Evolutionary conservation across 768 basidiomycete genomes (phyloP), one percentile per base, ranked within the genome.

Genomic region (Pulveroboletus sp.): DNA sequence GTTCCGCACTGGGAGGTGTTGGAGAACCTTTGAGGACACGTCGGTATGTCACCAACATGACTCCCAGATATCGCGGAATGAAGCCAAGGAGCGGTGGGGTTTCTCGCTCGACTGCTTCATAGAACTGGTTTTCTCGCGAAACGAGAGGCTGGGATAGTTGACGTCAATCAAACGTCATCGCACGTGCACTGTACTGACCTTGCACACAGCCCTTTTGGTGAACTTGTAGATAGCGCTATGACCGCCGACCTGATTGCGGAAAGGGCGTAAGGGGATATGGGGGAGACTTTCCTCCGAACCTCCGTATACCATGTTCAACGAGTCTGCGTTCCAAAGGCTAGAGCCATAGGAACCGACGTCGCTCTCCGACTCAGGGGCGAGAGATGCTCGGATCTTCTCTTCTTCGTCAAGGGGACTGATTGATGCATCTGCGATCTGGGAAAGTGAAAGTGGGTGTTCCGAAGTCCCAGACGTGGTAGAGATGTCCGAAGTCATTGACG

Each of bases 191-290:
- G 38, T 31, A 68, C 87, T 62, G 59, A 96, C 95, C 84, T 99
- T 99, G 76, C 96, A 99, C 14, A 99, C 93, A 8, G 96, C 95
- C 56, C 93, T 81, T 62, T 92, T 92, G 4, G 94, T 97, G 58
- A 99, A 98, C 64, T 94, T 93, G 71, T 98, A 98, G 60, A 99
- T 96, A 49, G 92, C 88, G 57, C 82, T 91, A 66, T 99, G 96
- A 3, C 96, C 96, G 37, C 96, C 96, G 28, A 99, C 96, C 71
- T 98, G 94, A 60, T 99, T 96, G 43, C 90, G 84, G 71, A 97
- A 99, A 6, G 96, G 96, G 42, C 88, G 83, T 8, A 99, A 73
- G 31, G 94, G 95, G 42, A 99, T 93, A 51, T 93, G 90, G 2
- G 89, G 89, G 39, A 91, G 71, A 52, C 77, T 76, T 47, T 81